Conservation (phyloP, 2,329 filamentous ascomycete species). For the Neofusicoccum umdonicola region DNA sequence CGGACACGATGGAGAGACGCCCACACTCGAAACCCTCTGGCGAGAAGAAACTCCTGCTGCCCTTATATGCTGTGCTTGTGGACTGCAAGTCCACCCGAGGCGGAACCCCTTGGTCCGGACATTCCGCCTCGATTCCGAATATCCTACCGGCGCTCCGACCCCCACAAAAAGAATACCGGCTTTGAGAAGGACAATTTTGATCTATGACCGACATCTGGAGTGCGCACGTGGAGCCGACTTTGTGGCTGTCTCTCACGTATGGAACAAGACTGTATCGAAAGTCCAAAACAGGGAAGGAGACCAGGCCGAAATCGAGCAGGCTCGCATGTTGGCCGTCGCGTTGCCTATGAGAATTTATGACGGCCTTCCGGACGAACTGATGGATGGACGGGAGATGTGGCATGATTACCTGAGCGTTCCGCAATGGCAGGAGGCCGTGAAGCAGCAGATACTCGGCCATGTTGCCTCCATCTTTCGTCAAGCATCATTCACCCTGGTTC, state of each 20-base stretch:
- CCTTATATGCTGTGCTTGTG: background rate
- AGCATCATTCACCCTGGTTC: background rate
- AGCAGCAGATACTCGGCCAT: constrained; percentile 15
- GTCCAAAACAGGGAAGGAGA: background rate
- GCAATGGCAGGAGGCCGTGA: constrained; percentile 12
- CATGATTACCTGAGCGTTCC: constrained; percentile 25
- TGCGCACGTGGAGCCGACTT: background rate
- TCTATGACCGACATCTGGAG: background rate
- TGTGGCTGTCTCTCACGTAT: constrained; percentile 14
- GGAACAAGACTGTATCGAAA: constrained; percentile 6
- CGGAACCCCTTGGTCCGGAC: background rate
- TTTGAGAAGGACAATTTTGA: background rate
- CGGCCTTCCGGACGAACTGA: background rate
- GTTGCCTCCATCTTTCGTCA: background rate
- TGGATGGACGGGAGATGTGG: constrained; percentile 18
- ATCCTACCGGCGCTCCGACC: background rate
- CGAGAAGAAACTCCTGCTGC: background rate
- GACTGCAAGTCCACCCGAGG: background rate
- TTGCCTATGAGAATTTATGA: background rate
- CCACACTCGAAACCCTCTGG: background rate
- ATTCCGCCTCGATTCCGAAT: background rate
- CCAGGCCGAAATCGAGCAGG: background rate
- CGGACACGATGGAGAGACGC: background rate
- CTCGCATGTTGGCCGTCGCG: background rate
- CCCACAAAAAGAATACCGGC: background rate